Conservation (phyloP, 2,329 filamentous ascomycete genomes). For the Chaetothyriales sp. region DNA sequence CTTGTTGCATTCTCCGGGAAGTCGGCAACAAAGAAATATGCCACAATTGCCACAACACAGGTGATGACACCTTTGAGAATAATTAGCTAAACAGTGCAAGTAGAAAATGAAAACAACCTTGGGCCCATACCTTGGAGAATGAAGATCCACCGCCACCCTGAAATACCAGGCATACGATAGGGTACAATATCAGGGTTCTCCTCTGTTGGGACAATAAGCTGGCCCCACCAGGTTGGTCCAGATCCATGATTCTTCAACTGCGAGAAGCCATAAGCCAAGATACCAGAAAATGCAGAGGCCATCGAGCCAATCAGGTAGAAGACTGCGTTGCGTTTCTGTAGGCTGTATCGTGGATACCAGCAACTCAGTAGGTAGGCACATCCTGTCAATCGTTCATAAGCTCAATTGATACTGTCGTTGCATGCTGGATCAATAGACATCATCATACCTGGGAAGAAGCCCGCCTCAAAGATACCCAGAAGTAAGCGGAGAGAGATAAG, state of each 20-base stretch:
- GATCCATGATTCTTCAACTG: constrained; percentile 21
- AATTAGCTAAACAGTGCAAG: too few relatives aligned
- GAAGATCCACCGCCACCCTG: constrained; percentile 16
- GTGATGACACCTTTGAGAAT: constrained; percentile 19
- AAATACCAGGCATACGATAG: constrained; percentile 6
- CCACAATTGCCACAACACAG: constrained; percentile 26
- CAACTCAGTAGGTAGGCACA: constrained; percentile 58
- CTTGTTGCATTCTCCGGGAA: constrained; percentile 23
- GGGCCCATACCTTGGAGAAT: constrained; percentile 5
- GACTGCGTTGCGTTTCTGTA: constrained; percentile 26
- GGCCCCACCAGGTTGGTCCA: constrained; percentile 13
- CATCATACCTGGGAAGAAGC: constrained; percentile 48
- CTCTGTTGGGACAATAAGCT: constrained; percentile 13
- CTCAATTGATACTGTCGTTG: too few relatives aligned
- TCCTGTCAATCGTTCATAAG: constrained; percentile 36
- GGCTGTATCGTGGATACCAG: constrained; percentile 43
- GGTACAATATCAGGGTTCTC: constrained; percentile 6
- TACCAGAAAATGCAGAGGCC: constrained; percentile 25
- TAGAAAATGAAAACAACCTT: too few relatives aligned
- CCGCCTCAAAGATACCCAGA: constrained; percentile 49
- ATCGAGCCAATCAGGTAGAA: constrained; percentile 38
- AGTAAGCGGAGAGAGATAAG: constrained; percentile 33
- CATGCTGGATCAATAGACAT: background rate
- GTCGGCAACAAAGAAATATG: constrained; percentile 31
- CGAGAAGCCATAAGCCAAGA: constrained; percentile 25